Evolutionary conservation across 371 early-diverging fungal species (phyloP).

Genomic region (Mortierella sp.): DNA sequence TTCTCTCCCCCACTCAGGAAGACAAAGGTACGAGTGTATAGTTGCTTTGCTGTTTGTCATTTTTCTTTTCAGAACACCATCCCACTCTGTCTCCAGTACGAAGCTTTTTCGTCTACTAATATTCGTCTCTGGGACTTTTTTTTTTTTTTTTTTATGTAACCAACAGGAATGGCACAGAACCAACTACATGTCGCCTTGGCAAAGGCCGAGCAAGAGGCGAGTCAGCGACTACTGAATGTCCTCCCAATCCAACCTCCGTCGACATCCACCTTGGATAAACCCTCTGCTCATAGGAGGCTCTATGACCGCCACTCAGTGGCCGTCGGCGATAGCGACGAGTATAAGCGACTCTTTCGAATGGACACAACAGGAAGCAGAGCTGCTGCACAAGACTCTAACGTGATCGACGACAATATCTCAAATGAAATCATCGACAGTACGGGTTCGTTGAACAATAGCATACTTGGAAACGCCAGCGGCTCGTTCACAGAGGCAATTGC

Average conservation of each 20-base stretch:
- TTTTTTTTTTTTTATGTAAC: neutral
- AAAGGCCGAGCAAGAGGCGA: slow-evolving; percentile 65
- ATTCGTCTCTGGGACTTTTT: neutral
- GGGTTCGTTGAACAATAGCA: neutral
- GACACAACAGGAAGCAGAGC: slow-evolving; percentile 3
- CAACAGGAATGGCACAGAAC: slow-evolving; percentile 50
- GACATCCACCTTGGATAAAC: slow-evolving; percentile 29
- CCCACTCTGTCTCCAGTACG: neutral
- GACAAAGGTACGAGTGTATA: slow-evolving; percentile 22
- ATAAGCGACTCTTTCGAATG: slow-evolving; percentile 52
- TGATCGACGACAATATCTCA: neutral
- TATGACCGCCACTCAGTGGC: slow-evolving; percentile 75
- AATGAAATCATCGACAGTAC: neutral
- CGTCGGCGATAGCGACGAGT: slow-evolving; percentile 58
- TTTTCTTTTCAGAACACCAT: neutral
- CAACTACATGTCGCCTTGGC: slow-evolving; percentile 56
- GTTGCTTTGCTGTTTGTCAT: neutral
- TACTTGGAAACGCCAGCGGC: slow-evolving; percentile 2
- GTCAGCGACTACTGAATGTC: slow-evolving; percentile 56
- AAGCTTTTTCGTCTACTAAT: neutral
- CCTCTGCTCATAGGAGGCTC: slow-evolving; percentile 54
- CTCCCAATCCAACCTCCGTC: slow-evolving; percentile 60
- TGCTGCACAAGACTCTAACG: neutral
- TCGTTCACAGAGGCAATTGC: neutral
- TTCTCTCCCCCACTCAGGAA: slow-evolving; percentile 61